Evolutionary conservation across 164 flowering plant genomes (phyloP), one percentile per base, ranked within the genome.

Genomic region (Stephania japonica): DNA sequence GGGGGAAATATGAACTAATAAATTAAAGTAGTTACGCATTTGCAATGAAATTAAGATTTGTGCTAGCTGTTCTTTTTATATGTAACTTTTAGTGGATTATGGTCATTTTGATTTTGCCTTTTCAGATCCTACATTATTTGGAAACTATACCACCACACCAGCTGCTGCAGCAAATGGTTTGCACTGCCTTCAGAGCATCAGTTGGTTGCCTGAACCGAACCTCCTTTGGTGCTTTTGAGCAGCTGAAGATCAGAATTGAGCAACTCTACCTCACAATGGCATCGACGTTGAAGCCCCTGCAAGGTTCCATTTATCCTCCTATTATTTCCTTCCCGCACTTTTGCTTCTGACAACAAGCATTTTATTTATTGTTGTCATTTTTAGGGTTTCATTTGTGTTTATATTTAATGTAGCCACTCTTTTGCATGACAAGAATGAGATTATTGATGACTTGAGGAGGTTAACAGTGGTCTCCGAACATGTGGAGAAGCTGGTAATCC

Each of bases 121-220:
- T 42, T 41, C 73, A 96, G 99, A 80, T 90, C 69, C 89, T 96
- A 81, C 99, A 96, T 82, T 96, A 96, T 83, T 80, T 96, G 77
- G 98, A 96, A 80, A 96, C 97, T 32, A 72, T 96, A 69, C 85
- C 80, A 56, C 99, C 98, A 1, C 83, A 90, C 76, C 92, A 85
- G 80, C 83, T 96, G 80, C 95, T 96, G 56, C 95, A 87, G 86
- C 98, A 96, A 83, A 93, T 96, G 94, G 87, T 92, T 74, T 91
- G 95, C 77, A 87, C 98, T 73, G 90, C 99, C 72, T 93, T 96
- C 80, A 81, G 91, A 81, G 99, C 93, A 70, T 78, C 98, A 64
- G 92, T 92, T 27, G 94, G 88, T 81, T 89, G 86, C 63, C 82
- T 93, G 47, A 85, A 83, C 76, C 91, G 82, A 82, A 88, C 97